Conservation (phyloP, 202 grass and related monocot genomes). For the Carex arenaria region DNA sequence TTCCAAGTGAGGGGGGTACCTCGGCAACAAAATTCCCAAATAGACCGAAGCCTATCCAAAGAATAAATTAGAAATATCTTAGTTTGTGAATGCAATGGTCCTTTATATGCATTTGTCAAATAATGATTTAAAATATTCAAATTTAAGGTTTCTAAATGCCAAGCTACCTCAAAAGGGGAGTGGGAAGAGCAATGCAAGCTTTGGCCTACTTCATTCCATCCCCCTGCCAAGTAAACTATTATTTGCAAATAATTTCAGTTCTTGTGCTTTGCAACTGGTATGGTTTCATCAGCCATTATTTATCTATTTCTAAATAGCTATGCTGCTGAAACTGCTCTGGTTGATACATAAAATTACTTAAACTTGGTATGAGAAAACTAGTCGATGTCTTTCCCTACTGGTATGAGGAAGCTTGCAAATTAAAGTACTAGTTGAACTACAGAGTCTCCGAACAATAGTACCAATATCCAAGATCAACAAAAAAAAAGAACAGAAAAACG, state of each 20-base stretch:
- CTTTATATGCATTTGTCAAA: not conserved
- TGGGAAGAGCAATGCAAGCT: slow-evolving; percentile 95
- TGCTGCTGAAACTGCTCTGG: not conserved
- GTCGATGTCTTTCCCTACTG: not conserved
- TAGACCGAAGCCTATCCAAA: not conserved
- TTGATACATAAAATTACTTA: not conserved
- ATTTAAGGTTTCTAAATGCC: slow-evolving; percentile 32
- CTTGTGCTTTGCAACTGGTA: not conserved
- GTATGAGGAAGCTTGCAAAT: slow-evolving; percentile 2
- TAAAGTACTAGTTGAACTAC: not conserved
- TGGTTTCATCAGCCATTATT: not conserved
- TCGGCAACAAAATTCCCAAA: too few relatives aligned
- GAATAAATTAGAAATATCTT: not conserved
- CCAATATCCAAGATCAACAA: not conserved
- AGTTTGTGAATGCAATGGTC: not conserved
- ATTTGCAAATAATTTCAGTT: not conserved
- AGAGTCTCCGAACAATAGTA: not conserved
- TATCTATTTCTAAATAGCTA: not conserved
- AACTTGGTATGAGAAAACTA: not conserved
- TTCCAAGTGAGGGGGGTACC: not conserved
- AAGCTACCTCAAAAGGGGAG: slow-evolving; percentile 83
- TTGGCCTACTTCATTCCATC: slow-evolving; percentile 98
- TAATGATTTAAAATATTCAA: too few relatives aligned
- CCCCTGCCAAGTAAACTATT: slow-evolving; percentile 47
- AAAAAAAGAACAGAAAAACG: not conserved